phyloP scores from a whole-genome alignment of 1,284 basidiomycete species.

The Ceratobasidium sp. region DNA sequence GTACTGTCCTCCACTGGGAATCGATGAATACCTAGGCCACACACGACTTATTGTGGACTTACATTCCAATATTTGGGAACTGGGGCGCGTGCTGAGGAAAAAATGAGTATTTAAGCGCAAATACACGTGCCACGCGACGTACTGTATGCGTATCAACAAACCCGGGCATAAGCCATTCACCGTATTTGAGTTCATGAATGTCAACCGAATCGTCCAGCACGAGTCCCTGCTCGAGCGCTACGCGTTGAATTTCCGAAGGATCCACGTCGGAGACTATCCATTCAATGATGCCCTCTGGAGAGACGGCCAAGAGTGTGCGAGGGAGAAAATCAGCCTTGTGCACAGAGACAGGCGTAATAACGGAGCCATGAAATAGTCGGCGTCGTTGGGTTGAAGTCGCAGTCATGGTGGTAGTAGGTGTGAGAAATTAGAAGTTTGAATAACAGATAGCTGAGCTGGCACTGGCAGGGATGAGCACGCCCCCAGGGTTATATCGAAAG shows the following conservation, averaged over 20 bases:
- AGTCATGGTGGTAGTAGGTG: not conserved
- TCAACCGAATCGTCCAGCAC: slow-evolving; percentile 50
- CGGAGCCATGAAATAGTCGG: slow-evolving; percentile 67
- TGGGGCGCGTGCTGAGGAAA: slow-evolving; percentile 81
- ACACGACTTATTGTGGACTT: slow-evolving; percentile 45
- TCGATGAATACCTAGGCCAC: not conserved
- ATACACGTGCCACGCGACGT: slow-evolving; percentile 45
- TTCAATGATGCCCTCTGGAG: slow-evolving; percentile 63
- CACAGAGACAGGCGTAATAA: slow-evolving; percentile 69
- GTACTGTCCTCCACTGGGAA: slow-evolving; percentile 70
- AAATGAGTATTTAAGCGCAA: not conserved
- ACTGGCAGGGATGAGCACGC: not conserved
- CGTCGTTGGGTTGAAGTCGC: not conserved
- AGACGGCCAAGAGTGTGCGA: slow-evolving; percentile 66
- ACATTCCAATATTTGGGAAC: slow-evolving; percentile 83
- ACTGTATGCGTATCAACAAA: slow-evolving; percentile 91
- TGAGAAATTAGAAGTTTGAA: not conserved
- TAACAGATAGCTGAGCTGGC: slow-evolving; percentile 2
- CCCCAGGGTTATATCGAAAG: no score
- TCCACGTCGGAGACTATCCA: slow-evolving; percentile 69
- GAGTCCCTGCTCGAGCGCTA: slow-evolving; percentile 56
- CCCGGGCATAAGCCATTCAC: slow-evolving; percentile 87
- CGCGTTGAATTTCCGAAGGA: slow-evolving; percentile 42
- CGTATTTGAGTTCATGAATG: slow-evolving; percentile 60
- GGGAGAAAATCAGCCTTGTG: slow-evolving; percentile 62